phyloP scores from a whole-genome alignment of 257 asterid genomes.

The Ilex aquifolium region DNA sequence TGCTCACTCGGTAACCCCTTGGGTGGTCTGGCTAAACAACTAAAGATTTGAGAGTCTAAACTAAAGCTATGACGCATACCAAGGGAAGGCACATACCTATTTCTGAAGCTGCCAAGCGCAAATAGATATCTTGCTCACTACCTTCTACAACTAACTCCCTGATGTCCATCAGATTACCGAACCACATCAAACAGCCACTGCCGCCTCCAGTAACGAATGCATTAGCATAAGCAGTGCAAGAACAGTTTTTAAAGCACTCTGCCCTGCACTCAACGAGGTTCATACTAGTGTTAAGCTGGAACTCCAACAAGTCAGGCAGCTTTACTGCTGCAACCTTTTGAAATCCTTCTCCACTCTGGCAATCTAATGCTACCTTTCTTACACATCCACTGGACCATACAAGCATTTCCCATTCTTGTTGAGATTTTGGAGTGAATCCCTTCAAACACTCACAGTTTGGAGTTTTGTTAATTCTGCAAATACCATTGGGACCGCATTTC shows the following conservation, averaged over 20 bases:
- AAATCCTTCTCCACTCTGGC: not conserved
- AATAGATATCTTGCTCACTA: constrained; percentile 17
- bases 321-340: not conserved
- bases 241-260: constrained; percentile 27
- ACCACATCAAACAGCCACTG: constrained; percentile 39
- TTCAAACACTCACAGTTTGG: not conserved
- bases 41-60: too few relatives aligned
- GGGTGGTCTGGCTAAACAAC: too few relatives aligned
- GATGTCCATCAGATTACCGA: constrained; percentile 22
- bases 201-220: constrained; percentile 19
- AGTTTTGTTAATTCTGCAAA: not conserved
- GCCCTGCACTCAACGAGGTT: constrained; percentile 17
- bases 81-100: constrained; percentile 7
- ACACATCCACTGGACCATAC: not conserved
- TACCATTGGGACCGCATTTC: not conserved
- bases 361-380: not conserved
- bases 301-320: constrained; percentile 1
- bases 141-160: constrained; percentile 3
- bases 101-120: constrained; percentile 7
- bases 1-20: too few relatives aligned
- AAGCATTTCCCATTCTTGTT: not conserved
- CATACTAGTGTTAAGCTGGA: constrained; percentile 11
- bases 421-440: not conserved
- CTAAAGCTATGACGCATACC: too few relatives aligned
- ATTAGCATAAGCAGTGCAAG: constrained; percentile 28